A percentile compares a stretch with the other conserved stretches of the same genome.
Conservation (phyloP, 2,329 filamentous ascomycete genomes). For the Botryosphaeria agaves region DNA sequence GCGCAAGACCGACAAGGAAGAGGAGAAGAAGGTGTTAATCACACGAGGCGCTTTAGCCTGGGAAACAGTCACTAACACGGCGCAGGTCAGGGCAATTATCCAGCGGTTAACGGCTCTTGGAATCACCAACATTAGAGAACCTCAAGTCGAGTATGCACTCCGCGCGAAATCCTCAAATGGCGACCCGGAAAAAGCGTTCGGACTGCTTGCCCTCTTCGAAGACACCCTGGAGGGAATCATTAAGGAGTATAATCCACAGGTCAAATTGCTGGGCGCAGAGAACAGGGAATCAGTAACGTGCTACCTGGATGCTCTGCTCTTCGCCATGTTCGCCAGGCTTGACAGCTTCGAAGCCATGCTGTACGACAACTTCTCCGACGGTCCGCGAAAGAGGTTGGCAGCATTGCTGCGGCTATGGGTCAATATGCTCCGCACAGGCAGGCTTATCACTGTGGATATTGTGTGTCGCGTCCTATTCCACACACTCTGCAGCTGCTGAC, state of each 20-base stretch:
- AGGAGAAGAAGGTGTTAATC: slow-evolving; percentile 28
- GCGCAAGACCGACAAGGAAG: slow-evolving; percentile 38
- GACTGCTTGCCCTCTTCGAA: slow-evolving; percentile 61
- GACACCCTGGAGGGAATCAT: slow-evolving; percentile 69
- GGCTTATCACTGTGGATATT: slow-evolving; percentile 70
- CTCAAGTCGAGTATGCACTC: slow-evolving; percentile 46
- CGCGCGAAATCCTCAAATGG: slow-evolving; percentile 46
- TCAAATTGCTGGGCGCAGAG: slow-evolving; percentile 65
- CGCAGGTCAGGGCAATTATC: slow-evolving; percentile 33
- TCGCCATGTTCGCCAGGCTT: slow-evolving; percentile 86
- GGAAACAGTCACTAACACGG: slow-evolving; percentile 2
- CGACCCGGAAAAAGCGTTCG: slow-evolving; percentile 56
- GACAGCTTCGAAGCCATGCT: slow-evolving; percentile 88
- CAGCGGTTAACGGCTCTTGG: slow-evolving; percentile 34
- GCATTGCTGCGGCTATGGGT: slow-evolving; percentile 77
- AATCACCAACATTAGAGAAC: slow-evolving; percentile 37
- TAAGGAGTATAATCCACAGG: slow-evolving; percentile 51
- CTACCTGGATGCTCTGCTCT: slow-evolving; percentile 79
- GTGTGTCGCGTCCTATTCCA: slow-evolving; percentile 27
- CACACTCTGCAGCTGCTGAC: too few relatives aligned
- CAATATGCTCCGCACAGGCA: slow-evolving; percentile 73
- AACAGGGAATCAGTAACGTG: slow-evolving; percentile 84
- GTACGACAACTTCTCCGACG: slow-evolving; percentile 59
- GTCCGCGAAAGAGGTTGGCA: slow-evolving; percentile 55
- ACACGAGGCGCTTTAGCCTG: background rate